These are phyloP conservation scores for Pythium biforme DNA, from an alignment of 352 stramenopile species.

Conservation along the genomic window DNA sequence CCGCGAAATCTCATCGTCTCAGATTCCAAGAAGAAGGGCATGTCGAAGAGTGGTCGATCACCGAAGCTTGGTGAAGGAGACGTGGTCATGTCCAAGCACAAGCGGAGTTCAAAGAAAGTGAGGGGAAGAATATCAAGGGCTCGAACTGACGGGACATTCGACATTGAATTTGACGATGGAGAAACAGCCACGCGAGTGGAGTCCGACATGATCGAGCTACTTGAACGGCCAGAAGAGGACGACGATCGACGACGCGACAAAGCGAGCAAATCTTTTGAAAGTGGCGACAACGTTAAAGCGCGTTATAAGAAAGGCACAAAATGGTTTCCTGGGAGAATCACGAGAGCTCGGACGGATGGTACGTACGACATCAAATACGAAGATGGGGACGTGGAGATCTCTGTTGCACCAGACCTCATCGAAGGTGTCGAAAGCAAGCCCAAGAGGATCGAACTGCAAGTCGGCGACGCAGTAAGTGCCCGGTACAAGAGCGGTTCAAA, in stretches of 20 bases:
- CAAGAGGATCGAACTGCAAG: constrained; percentile 12
- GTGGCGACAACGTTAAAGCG: constrained; percentile 33
- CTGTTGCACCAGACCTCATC: constrained; percentile 8
- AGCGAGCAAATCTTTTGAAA: background rate
- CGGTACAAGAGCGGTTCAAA: constrained; percentile 36
- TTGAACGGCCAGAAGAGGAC: background rate
- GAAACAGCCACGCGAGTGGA: constrained; percentile 57
- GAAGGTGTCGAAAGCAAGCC: constrained; percentile 5
- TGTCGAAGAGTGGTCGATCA: background rate
- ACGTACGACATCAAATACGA: constrained; percentile 77
- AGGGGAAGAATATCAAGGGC: constrained; percentile 41
- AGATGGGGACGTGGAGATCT: constrained; percentile 52
- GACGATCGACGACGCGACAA: background rate
- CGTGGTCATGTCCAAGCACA: constrained; percentile 7
- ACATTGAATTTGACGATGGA: constrained; percentile 66
- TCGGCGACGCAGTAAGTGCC: constrained; percentile 30
- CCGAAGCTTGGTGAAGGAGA: background rate
- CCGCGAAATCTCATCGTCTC: constrained; percentile 6
- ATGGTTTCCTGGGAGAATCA: constrained; percentile 55
- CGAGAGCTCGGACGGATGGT: constrained; percentile 42
- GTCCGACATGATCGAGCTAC: constrained; percentile 4
- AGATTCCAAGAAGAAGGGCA: background rate
- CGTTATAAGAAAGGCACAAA: constrained; percentile 49
- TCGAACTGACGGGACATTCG: constrained; percentile 55
- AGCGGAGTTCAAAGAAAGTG: constrained; percentile 4